Conservation (phyloP, 2,329 filamentous ascomycete genomes). For the Fusarium caatingaense region DNA sequence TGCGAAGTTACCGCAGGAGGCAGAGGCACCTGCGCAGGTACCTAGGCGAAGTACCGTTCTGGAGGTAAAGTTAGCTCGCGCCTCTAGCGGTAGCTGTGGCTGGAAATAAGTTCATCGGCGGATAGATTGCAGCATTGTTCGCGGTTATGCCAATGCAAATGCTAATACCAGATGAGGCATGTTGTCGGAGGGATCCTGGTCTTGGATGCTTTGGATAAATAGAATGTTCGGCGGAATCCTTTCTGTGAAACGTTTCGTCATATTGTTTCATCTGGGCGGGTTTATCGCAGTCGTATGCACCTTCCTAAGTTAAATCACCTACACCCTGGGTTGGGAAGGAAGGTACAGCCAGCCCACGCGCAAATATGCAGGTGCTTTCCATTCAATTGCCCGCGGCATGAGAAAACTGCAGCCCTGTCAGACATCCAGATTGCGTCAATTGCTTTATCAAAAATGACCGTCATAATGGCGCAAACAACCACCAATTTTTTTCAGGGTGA, state of each 20-base stretch:
- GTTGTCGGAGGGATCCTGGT: constrained; percentile 26
- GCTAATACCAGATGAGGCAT: constrained; percentile 19
- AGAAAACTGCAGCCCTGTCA: constrained; percentile 18
- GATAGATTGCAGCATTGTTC: constrained; percentile 19
- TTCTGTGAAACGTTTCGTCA: constrained; percentile 45
- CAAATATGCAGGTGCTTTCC: constrained; percentile 7
- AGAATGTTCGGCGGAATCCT: constrained; percentile 23
- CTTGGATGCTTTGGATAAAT: constrained; percentile 14
- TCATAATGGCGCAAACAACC: neutral
- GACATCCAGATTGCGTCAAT: constrained; percentile 11
- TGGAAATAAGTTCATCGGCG: constrained; percentile 24
- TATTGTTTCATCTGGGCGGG: constrained; percentile 42
- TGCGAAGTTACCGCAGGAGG: neutral
- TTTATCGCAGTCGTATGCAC: constrained; percentile 3
- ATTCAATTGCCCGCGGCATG: neutral
- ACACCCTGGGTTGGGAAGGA: constrained; percentile 1
- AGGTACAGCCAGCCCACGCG: neutral
- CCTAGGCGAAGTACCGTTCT: neutral
- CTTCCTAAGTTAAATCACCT: constrained; percentile 13
- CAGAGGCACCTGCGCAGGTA: neutral
- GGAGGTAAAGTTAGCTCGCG: neutral
- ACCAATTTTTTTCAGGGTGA: neutral
- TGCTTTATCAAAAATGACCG: neutral
- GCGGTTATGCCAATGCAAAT: constrained; percentile 12
- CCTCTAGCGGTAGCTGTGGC: constrained; percentile 7